phyloP scores from a whole-genome alignment of 176 grass and related monocot genomes.

The Eragrostis curvula region DNA sequence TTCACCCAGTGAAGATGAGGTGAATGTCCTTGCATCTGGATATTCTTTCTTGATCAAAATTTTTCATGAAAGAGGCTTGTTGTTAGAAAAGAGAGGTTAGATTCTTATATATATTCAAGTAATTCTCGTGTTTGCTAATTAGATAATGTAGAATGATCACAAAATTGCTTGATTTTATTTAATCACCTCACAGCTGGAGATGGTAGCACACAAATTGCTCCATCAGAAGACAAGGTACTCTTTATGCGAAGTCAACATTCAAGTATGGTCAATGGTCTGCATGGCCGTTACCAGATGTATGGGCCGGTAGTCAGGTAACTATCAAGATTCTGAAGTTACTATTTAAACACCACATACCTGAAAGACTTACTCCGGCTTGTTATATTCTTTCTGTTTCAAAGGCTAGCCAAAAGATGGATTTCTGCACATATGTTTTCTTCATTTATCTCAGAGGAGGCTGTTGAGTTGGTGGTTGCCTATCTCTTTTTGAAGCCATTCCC shows the following conservation, averaged over 20 bases:
- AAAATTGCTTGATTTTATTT: constrained; percentile 37
- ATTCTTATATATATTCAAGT: constrained; percentile 22
- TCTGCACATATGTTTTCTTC: constrained; percentile 94
- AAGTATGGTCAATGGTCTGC: constrained; percentile 98
- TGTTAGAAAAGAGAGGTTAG: constrained; percentile 72
- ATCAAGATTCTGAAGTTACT: constrained; percentile 22
- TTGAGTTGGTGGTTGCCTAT: constrained; percentile 91
- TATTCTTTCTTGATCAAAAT: constrained; percentile 95
- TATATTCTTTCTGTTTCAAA: constrained; percentile 54
- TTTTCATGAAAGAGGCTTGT: constrained; percentile 79
- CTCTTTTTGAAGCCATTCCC: constrained; percentile 92
- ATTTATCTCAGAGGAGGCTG: constrained; percentile 81
- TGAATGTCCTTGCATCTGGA: constrained; percentile 84
- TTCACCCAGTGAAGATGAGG: constrained; percentile 83
- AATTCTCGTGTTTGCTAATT: constrained; percentile 22
- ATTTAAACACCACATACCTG: constrained; percentile 17
- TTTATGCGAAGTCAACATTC: constrained; percentile 89
- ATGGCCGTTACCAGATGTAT: constrained; percentile 80
- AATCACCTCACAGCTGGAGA: constrained; percentile 55
- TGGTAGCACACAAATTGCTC: constrained; percentile 46
- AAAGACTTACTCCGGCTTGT: constrained; percentile 20
- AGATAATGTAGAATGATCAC: constrained; percentile 8
- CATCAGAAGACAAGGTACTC: constrained; percentile 76
- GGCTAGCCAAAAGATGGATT: constrained; percentile 95
- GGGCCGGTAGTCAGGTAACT: constrained; percentile 86